Percentiles rank a stretch among this genome's conserved stretches.
phyloP scores from a whole-genome alignment of 1,284 basidiomycete species.

The Cutaneotrichosporon dermatis region DNA sequence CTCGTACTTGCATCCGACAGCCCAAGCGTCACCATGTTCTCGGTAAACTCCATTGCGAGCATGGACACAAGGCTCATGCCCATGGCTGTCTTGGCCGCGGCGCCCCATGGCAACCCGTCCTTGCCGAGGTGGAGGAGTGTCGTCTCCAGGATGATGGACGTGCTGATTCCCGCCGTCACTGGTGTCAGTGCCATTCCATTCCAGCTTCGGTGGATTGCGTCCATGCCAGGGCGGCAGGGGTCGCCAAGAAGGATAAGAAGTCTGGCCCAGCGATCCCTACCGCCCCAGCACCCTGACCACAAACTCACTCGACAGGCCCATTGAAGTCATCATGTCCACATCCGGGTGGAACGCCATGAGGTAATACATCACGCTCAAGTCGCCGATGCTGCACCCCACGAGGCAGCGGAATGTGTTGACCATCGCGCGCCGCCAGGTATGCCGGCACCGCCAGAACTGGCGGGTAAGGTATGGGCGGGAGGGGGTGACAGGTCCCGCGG shows the following conservation, averaged over 20 bases:
- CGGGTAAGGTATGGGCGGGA: neutral
- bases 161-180: constrained; percentile 10
- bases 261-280: too few relatives aligned
- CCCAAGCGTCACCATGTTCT: constrained; percentile 6
- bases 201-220: neutral
- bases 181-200: neutral
- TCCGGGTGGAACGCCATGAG: constrained; percentile 7
- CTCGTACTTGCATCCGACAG: constrained; percentile 1
- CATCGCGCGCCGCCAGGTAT: constrained; percentile 7
- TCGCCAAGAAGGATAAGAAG: too few relatives aligned
- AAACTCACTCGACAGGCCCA: constrained; percentile 7
- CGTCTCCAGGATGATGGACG: constrained; percentile 10
- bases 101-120: constrained; percentile 1
- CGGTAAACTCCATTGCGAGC: constrained; percentile 11
- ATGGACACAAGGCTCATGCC: constrained; percentile 12
- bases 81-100: constrained; percentile 2
- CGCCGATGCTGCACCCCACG: constrained; percentile 8
- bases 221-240: too few relatives aligned
- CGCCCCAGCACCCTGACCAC: too few relatives aligned
- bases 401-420: constrained; percentile 12
- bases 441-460: constrained; percentile 8
- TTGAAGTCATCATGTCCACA: constrained; percentile 2
- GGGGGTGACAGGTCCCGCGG: neutral
- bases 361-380: constrained; percentile 7
- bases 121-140: constrained; percentile 6